Evolutionary conservation across 2,329 filamentous ascomycete genomes (phyloP), one percentile per base, ranked within the genome.

Genomic region (Ophiostoma piceae): DNA sequence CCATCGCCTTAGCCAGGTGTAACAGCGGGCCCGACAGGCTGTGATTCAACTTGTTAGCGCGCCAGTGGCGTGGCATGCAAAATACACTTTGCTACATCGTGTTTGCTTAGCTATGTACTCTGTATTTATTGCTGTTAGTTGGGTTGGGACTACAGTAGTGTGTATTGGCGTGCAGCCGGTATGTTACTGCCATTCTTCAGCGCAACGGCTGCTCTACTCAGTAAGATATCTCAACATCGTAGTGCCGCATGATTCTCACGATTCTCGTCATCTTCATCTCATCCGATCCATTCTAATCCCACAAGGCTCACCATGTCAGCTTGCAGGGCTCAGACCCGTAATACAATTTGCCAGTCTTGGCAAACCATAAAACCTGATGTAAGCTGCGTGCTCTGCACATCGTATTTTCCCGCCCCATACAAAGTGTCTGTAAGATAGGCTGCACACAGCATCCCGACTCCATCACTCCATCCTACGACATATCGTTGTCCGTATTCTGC

Each of bases 361-460:
- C 51, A 57, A 57, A 26, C 22, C 1, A 57, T 57, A 57, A 57
- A 57, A 57, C 51, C 22, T 57, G 51, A 57, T 57, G 51, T 22
- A 57, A 57, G 51, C 51, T 57, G 51, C 22, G 22, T 26, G n/a
- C 51, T 57, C 7, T 57, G 51, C 51, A 57, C 51, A 57, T 57
- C 51, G 51, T 57, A 57, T 57, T 57, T 57, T 57, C 51, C 51
- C n/a, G 51, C 51, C 51, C 51, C 51, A 26, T 57, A 54, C 26
- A 29, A 29, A 29, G 26, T 29, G 26, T 29, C 26, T 29, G 1
- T 29, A 29, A 29, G 26, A 29, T 29, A 29, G 26, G 47, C 47
- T 9, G 8, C 8, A 22, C n/a, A 54, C 47, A n/a, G 47, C 47
- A 54, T 43, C 41, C 41, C 3, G 14, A 43, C 14, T 19, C 41